Percentiles rank a stretch among this genome's conserved stretches.
Conservation (phyloP, 495 filamentous ascomycete genomes). For the Penicillium alfredii region DNA sequence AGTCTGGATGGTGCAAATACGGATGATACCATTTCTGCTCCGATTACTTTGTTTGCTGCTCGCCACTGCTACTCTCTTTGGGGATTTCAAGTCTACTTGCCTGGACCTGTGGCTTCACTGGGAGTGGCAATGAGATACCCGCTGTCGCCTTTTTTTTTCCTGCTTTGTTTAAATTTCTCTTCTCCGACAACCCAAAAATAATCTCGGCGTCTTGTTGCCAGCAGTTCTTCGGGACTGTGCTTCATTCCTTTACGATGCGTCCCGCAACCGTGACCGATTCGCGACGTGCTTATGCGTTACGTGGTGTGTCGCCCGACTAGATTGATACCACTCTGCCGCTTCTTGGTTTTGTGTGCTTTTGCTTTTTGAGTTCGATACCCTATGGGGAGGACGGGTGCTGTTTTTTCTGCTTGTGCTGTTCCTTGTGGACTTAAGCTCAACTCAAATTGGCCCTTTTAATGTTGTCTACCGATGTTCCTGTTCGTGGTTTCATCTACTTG, state of each 20-base stretch:
- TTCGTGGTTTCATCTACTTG: conserved; percentile 2
- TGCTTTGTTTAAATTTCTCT: conserved; percentile 9
- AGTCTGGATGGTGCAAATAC: conserved; percentile 19
- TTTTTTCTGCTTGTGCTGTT: conserved; percentile 6
- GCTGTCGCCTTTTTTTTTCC: conserved; percentile 29
- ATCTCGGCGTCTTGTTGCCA: conserved; percentile 13
- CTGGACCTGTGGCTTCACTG: conserved; percentile 4
- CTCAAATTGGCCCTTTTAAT: conserved; percentile 13
- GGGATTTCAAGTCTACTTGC: not conserved
- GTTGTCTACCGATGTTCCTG: conserved; percentile 5
- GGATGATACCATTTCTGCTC: conserved; percentile 20
- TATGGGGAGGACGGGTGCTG: conserved; percentile 29
- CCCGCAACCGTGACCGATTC: conserved; percentile 30
- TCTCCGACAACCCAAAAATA: conserved; percentile 12
- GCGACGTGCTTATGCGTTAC: conserved; percentile 33
- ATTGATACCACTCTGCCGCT: conserved; percentile 47
- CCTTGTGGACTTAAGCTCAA: conserved; percentile 9
- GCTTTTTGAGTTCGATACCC: conserved; percentile 36
- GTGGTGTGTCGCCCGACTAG: conserved; percentile 40
- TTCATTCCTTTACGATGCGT: conserved; percentile 39
- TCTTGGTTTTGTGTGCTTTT: conserved; percentile 25
- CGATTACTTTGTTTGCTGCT: conserved; percentile 18
- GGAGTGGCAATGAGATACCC: conserved; percentile 31
- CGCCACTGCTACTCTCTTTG: conserved; percentile 20
- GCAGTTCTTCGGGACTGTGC: conserved; percentile 15